Percentiles rank a stretch among this genome's conserved stretches.
Evolutionary conservation across 1,284 basidiomycete species (phyloP).

Genomic region (Albatrellus sp.): DNA sequence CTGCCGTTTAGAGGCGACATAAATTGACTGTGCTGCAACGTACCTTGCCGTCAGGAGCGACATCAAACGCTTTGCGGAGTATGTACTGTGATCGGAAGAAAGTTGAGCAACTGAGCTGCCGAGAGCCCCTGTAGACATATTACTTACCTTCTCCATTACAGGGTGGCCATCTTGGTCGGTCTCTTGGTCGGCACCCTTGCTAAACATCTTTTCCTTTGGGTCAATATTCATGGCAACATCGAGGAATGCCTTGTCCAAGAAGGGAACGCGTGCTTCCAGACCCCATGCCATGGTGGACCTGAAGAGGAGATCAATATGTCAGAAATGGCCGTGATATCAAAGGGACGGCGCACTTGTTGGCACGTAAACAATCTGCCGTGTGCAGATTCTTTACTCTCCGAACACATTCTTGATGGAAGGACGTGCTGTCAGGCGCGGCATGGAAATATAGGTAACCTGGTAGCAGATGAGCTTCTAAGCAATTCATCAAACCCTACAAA

Average conservation of each 20-base stretch:
- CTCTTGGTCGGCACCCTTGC: slow-evolving; percentile 68
- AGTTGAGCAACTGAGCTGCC: neutral
- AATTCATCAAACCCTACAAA: neutral
- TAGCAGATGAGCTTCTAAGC: slow-evolving; percentile 3
- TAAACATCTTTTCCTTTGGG: slow-evolving; percentile 84
- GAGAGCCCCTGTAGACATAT: neutral
- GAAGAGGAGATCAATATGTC: neutral
- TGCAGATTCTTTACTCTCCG: slow-evolving; percentile 97
- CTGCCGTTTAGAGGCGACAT: neutral
- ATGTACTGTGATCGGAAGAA: slow-evolving; percentile 57
- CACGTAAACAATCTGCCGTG: slow-evolving; percentile 94
- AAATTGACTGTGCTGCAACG: neutral
- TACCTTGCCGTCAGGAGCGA: slow-evolving; percentile 74
- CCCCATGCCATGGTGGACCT: slow-evolving; percentile 99
- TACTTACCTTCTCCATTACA: slow-evolving; percentile 82
- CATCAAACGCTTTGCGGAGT: slow-evolving; percentile 94
- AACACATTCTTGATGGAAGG: slow-evolving; percentile 95
- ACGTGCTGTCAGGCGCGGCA: slow-evolving; percentile 80
- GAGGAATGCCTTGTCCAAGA: slow-evolving; percentile 95
- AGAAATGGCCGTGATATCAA: neutral
- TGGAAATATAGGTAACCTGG: slow-evolving; percentile 98
- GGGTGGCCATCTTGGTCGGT: slow-evolving; percentile 78
- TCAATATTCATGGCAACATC: slow-evolving; percentile 91
- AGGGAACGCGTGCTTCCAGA: slow-evolving; percentile 96
- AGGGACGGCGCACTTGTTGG: slow-evolving; percentile 73